Conservation (phyloP, 148 eudicot genomes). For the Arctostaphylos glauca region DNA sequence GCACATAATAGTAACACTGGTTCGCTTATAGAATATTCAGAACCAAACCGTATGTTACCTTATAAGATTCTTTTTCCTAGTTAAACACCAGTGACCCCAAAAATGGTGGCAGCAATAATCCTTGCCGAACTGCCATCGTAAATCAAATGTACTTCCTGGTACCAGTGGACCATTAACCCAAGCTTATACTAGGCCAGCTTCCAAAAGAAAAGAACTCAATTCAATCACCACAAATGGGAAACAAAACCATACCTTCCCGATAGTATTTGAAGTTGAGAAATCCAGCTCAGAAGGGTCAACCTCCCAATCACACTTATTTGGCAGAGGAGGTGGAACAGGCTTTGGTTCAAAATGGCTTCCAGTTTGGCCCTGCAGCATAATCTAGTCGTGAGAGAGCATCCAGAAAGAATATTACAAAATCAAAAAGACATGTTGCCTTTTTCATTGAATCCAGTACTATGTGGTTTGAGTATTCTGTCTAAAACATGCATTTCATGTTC, state of each 20-base stretch:
- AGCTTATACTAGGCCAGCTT: background rate
- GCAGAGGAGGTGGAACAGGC: slow-evolving; percentile 85
- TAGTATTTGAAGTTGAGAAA: slow-evolving; percentile 61
- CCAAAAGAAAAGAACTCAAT: background rate
- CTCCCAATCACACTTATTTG: slow-evolving; percentile 97
- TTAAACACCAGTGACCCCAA: background rate
- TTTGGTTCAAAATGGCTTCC: slow-evolving; percentile 97
- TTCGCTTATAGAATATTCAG: background rate
- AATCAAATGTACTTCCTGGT: background rate
- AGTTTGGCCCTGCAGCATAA: slow-evolving; percentile 79
- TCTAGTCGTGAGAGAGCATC: slow-evolving; percentile 14
- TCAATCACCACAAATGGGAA: slow-evolving; percentile 7
- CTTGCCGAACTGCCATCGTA: background rate
- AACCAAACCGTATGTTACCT: background rate
- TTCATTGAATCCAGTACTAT: background rate
- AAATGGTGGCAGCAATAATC: background rate
- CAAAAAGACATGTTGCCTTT: slow-evolving; percentile 2
- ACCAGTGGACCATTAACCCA: background rate
- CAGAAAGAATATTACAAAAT: background rate
- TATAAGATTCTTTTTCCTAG: background rate
- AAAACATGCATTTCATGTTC: background rate
- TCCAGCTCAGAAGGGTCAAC: slow-evolving; percentile 92
- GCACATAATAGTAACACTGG: too few relatives aligned
- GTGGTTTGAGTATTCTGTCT: background rate
- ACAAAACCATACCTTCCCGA: slow-evolving; percentile 73